These are phyloP conservation scores for Grosmannia serpens DNA, from an alignment of 2,329 filamentous ascomycete species.

Conservation along the genomic window DNA sequence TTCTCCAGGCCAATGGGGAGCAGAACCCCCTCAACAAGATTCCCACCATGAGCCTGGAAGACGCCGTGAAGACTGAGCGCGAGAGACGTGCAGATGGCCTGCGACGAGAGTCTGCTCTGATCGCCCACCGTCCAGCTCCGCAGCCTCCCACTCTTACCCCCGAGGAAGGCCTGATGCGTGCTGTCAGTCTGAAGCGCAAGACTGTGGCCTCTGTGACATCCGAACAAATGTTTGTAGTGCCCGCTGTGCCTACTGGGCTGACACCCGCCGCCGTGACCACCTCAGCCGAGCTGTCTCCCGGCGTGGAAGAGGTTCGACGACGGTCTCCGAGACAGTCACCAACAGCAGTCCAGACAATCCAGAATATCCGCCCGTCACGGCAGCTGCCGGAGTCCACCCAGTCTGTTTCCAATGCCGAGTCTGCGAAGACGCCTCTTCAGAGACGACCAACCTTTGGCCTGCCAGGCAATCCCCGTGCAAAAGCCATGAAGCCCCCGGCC, in stretches of 20 bases:
- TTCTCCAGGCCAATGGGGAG: conserved; percentile 26
- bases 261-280: conserved; percentile 27
- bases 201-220: conserved; percentile 19
- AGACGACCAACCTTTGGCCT: conserved; percentile 34
- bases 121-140: conserved; percentile 25
- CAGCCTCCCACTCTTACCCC: conserved; percentile 22
- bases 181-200: conserved; percentile 26
- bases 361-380: conserved; percentile 20
- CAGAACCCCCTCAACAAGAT: conserved; percentile 32
- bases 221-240: not conserved
- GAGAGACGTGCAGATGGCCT: conserved; percentile 26
- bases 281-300: conserved; percentile 39
- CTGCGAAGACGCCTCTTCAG: conserved; percentile 28
- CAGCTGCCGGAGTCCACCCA: conserved; percentile 18
- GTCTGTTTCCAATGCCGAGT: conserved; percentile 9
- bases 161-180: conserved; percentile 23
- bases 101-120: conserved; percentile 19
- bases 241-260: conserved; percentile 13
- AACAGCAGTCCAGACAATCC: not conserved
- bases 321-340: conserved; percentile 34
- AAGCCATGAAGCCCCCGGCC: conserved; percentile 19
- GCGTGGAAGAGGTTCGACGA: conserved; percentile 35
- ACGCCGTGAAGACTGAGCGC: conserved; percentile 34
- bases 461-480: conserved; percentile 34
- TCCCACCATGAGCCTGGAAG: conserved; percentile 36